Percentiles rank a stretch among this genome's conserved stretches.
phyloP scores from a whole-genome alignment of 306 rosid genomes.

The Vigna nakashimae region DNA sequence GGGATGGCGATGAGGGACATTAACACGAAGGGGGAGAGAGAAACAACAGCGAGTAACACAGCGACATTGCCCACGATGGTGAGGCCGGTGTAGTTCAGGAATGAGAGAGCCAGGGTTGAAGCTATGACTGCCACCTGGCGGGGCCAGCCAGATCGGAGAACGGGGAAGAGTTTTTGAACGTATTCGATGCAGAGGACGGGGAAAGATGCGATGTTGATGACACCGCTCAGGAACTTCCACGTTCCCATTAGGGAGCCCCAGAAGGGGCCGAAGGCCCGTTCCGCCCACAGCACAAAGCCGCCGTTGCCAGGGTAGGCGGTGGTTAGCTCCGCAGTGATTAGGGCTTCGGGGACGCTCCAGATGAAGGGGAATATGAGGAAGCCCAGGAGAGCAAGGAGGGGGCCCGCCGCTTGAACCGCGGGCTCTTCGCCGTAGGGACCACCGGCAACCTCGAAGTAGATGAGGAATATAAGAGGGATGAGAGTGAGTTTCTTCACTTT shows the following conservation, averaged over 20 bases:
- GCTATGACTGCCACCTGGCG: slow-evolving; percentile 25
- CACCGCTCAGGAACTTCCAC: slow-evolving; percentile 53
- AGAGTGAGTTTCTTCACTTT: slow-evolving; percentile 45
- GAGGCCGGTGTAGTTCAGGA: slow-evolving; percentile 47
- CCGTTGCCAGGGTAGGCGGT: slow-evolving; percentile 49
- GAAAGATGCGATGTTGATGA: slow-evolving; percentile 48
- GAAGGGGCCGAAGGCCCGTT: slow-evolving; percentile 53
- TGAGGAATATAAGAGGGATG: slow-evolving; percentile 50
- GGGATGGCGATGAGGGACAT: slow-evolving; percentile 51
- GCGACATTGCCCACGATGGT: slow-evolving; percentile 48
- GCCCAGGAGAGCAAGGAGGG: slow-evolving; percentile 45
- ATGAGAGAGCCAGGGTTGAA: slow-evolving; percentile 36
- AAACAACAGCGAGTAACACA: slow-evolving; percentile 9
- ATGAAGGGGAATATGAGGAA: slow-evolving; percentile 53
- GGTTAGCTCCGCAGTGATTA: slow-evolving; percentile 50
- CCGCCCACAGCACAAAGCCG: slow-evolving; percentile 49
- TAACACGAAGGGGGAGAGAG: slow-evolving; percentile 39
- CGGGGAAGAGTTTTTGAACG: slow-evolving; percentile 36
- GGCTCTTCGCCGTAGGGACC: slow-evolving; percentile 60
- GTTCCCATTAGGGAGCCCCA: slow-evolving; percentile 50
- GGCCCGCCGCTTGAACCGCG: slow-evolving; percentile 52
- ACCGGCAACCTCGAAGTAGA: slow-evolving; percentile 56
- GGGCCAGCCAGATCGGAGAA: slow-evolving; percentile 45
- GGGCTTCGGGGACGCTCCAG: slow-evolving; percentile 52
- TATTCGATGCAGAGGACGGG: slow-evolving; percentile 52